Conservation (phyloP, 306 rosid species). For the Rubus idaeus region DNA sequence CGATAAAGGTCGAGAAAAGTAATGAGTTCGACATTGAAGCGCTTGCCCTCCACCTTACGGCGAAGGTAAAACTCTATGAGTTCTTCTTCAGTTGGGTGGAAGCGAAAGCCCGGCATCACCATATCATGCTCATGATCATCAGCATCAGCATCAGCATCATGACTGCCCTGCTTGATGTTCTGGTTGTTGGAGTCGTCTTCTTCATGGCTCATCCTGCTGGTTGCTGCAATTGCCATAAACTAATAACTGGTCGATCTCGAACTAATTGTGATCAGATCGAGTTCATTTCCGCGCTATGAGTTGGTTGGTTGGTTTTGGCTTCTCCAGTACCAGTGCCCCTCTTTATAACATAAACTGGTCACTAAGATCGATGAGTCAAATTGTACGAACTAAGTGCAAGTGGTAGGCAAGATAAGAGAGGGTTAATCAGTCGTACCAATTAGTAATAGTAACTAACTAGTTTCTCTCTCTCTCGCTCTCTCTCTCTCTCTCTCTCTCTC, state of each 20-base stretch:
- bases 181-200: slow-evolving; percentile 40
- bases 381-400: slow-evolving; percentile 19
- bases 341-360: slow-evolving; percentile 23
- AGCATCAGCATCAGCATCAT: background rate
- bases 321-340: background rate
- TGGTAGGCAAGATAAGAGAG: slow-evolving; percentile 39
- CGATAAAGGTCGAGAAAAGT: slow-evolving; percentile 99
- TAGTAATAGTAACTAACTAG: background rate
- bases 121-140: slow-evolving; percentile 86
- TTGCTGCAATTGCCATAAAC: slow-evolving; percentile 74
- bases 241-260: background rate
- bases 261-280: background rate
- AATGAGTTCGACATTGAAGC: slow-evolving; percentile 96
- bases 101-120: slow-evolving; percentile 98
- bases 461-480: too few species aligned
- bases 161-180: background rate
- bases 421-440: background rate
- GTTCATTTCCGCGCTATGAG: background rate
- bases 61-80: slow-evolving; percentile 99
- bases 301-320: background rate
- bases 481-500: too few species aligned
- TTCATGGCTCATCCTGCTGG: slow-evolving; percentile 44
- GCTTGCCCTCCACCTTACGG: slow-evolving; percentile 99
- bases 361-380: background rate
- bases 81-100: slow-evolving; percentile 98